Base-by-base conservation (phyloP, 2,329 filamentous ascomycete species). In the Balansia obtecta region DNA sequence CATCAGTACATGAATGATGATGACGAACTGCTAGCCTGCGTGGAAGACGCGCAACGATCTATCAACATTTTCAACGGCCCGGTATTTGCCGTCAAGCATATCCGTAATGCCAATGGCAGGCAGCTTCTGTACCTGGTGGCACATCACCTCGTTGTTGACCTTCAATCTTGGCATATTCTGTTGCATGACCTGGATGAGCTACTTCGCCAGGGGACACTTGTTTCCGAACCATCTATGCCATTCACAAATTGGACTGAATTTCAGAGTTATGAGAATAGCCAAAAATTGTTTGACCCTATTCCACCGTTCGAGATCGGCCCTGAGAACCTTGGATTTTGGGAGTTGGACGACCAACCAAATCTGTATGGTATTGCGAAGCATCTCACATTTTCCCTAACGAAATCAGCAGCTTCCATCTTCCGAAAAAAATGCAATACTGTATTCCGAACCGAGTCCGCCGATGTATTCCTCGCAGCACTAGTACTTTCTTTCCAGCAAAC, bases 401-500 rank as follows among this genome's bases (percentile, higher is more conserved):
- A 67, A 0, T 72, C 73, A 10, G 56, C 71, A 9, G 71, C 71
- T 1, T 61, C 66, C 0, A 63, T 69, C 7, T 63, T 79, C 0
- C 68, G 72, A 43, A 67, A 61, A 4, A 63, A 63, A 0, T 70
- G 69, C 59, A 70, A 73, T 47, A 62, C 66, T 10, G 70, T 71
- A 2, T 68, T 80, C 53, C 68, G 70, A 46, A 78, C 75, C 0
- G 74, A 80, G 42, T 63, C 71, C 0, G 69, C 72, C 8, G 76
- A 80, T 54, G 68, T 80, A 2, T 73, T 79, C 54, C 61, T 80
- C 5, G 70, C 78, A 2, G 71, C 75, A 0, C 63, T 81, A 5
- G 59, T 79, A 3, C 69, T 79, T 7, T 77, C 78, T 0, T 82
- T 82, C 58, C 65, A 69, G 2, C 72, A 74, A 50, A 71, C 71